A percentile compares a stretch with the other conserved stretches of the same genome.
phyloP scores from a whole-genome alignment of 768 basidiomycete genomes.

The Russula griseocarnosa region DNA sequence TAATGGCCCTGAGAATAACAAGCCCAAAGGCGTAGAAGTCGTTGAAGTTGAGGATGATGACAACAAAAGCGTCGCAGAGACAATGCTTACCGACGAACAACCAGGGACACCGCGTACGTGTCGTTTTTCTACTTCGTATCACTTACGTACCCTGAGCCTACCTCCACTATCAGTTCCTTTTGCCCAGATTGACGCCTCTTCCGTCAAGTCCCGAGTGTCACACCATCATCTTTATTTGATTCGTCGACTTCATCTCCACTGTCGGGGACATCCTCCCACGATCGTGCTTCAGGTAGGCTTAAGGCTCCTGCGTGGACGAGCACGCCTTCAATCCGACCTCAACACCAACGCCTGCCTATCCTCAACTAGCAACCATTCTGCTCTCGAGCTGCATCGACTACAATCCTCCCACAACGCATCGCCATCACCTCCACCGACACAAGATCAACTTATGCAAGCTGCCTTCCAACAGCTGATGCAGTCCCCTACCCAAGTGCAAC shows the following conservation, averaged over 20 bases:
- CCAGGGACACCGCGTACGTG: conserved; percentile 1
- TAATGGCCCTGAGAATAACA: conserved; percentile 39
- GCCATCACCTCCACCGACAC: conserved; percentile 6
- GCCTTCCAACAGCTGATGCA: conserved; percentile 31
- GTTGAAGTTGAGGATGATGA: conserved; percentile 44
- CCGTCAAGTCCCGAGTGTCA: conserved; percentile 17
- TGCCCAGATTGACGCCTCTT: conserved; percentile 25
- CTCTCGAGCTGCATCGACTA: conserved; percentile 26
- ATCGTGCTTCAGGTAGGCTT: conserved; percentile 6
- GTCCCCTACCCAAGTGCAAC: conserved; percentile 33
- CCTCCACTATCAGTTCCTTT: conserved; percentile 11
- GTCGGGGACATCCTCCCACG: conserved; percentile 7
- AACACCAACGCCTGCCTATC: conserved; percentile 6
- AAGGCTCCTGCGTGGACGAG: conserved; percentile 10
- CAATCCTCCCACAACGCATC: conserved; percentile 7
- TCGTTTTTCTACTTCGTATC: conserved; percentile 10
- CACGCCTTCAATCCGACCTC: background rate
- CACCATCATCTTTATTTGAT: conserved; percentile 13
- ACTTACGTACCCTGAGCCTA: background rate
- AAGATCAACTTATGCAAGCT: conserved; percentile 28
- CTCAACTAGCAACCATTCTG: conserved; percentile 14
- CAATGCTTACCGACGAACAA: conserved; percentile 13
- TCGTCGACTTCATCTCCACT: background rate
- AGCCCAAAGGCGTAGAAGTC: conserved; percentile 38
- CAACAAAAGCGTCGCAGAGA: conserved; percentile 32